phyloP scores from a whole-genome alignment of 202 grass and related monocot genomes.

The Elaeis oleifera region DNA sequence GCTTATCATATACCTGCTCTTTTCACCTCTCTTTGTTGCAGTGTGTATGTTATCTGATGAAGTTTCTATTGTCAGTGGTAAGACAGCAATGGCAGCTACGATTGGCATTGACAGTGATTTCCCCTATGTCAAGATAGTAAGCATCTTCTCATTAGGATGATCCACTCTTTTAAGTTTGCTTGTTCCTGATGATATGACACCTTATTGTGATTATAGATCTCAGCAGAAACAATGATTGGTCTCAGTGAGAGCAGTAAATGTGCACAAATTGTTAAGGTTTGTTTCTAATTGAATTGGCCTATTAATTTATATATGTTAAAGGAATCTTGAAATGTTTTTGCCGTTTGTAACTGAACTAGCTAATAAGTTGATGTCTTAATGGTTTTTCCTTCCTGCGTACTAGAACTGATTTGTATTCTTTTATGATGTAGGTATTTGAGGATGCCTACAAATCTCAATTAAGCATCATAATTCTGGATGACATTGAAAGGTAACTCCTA shows the following conservation, averaged over 20 bases:
- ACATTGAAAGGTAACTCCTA: constrained; percentile 73
- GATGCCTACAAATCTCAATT: constrained; percentile 98
- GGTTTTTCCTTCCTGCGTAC: no score
- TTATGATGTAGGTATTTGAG: constrained; percentile 76
- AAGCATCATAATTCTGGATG: constrained; percentile 98
- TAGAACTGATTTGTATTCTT: constrained; percentile 2
- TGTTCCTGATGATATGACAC: no score
- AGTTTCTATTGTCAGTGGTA: constrained; percentile 33
- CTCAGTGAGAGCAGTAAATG: constrained; percentile 90
- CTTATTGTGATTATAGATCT: constrained; percentile 42
- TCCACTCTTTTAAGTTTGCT: no score
- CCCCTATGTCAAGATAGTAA: constrained; percentile 92
- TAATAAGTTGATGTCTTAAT: no score
- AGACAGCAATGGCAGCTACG: constrained; percentile 54
- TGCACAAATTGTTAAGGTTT: constrained; percentile 84
- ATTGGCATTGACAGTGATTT: constrained; percentile 91
- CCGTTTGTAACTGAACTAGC: no score
- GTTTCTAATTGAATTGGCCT: constrained; percentile 1
- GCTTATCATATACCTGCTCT: not conserved
- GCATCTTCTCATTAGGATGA: constrained; percentile 12
- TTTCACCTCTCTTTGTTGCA: constrained; percentile 1
- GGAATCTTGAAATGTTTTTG: no score
- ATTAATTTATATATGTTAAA: no score
- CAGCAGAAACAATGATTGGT: constrained; percentile 91
- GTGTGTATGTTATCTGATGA: not conserved